Conservation (phyloP, 176 grass and related monocot genomes). For the Aegilops longissima region DNA sequence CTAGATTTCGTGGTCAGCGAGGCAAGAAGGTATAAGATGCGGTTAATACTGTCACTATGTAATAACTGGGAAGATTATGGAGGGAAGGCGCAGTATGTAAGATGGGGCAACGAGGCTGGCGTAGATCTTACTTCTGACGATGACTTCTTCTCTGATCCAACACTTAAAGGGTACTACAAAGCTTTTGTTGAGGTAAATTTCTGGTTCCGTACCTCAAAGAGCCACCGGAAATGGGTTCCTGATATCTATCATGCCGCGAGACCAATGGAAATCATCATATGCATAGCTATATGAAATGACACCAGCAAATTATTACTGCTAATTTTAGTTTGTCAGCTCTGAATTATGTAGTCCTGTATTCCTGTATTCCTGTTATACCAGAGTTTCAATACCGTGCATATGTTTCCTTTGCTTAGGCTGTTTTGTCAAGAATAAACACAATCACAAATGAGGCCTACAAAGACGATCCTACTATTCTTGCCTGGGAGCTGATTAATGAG, state of each 20-base stretch:
- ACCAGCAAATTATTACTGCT: not conserved
- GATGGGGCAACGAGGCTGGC: constrained; percentile 58
- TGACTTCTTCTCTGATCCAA: constrained; percentile 67
- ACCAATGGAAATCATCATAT: not conserved
- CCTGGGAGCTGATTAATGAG: constrained; percentile 93
- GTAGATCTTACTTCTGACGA: constrained; percentile 63
- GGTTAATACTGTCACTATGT: constrained; percentile 63
- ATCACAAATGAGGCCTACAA: constrained; percentile 73
- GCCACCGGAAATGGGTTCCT: not conserved
- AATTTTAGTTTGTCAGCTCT: not conserved
- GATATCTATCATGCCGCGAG: not conserved
- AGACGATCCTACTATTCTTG: constrained; percentile 80
- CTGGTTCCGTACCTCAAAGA: not conserved
- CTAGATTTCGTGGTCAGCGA: constrained; percentile 91
- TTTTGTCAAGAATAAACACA: constrained; percentile 72
- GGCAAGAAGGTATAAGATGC: constrained; percentile 56
- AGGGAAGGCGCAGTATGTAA: constrained; percentile 74
- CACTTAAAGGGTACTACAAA: constrained; percentile 79
- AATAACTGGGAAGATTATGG: constrained; percentile 85
- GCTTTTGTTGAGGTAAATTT: constrained; percentile 67
- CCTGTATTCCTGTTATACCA: not conserved
- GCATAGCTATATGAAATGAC: not conserved
- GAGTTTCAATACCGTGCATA: not conserved
- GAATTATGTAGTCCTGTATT: not conserved
- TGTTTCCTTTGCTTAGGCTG: constrained; percentile 39